Evolutionary conservation across 148 eudicot genomes (phyloP).

Genomic region (Silene uniflora): DNA sequence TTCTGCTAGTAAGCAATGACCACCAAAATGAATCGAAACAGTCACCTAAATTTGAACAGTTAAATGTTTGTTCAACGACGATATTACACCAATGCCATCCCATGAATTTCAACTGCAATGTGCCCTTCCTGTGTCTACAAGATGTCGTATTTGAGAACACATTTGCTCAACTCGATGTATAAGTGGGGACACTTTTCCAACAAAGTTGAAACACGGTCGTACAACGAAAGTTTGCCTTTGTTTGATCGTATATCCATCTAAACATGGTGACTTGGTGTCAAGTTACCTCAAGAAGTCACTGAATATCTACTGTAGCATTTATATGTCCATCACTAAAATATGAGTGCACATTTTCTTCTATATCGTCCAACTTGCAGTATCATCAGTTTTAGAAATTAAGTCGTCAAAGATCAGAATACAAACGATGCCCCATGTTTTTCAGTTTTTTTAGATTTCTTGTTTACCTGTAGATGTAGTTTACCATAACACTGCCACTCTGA

Average conservation of each 20-base stretch:
- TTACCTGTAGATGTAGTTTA: constrained; percentile 83
- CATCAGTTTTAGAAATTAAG: not conserved
- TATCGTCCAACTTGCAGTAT: constrained; percentile 60
- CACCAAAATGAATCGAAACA: too few species aligned
- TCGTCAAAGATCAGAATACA: too few species aligned
- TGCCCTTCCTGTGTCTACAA: not conserved
- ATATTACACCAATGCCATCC: too few species aligned
- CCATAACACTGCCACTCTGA: constrained; percentile 92
- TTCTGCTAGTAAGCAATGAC: too few species aligned
- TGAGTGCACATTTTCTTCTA: constrained; percentile 73
- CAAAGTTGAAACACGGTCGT: constrained; percentile 15
- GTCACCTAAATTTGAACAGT: too few species aligned
- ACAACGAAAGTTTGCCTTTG: constrained; percentile 14
- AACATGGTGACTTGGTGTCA: too few species aligned
- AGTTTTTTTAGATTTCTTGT: not conserved
- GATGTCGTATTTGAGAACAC: not conserved
- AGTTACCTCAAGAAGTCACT: constrained; percentile 15
- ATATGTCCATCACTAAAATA: constrained; percentile 66
- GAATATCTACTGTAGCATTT: constrained; percentile 52
- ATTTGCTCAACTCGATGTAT: not conserved
- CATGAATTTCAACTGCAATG: too few species aligned
- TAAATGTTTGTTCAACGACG: too few species aligned
- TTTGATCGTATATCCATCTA: not conserved
- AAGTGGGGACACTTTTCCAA: not conserved
- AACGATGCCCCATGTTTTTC: not conserved